These are phyloP conservation scores for Lavandula angustifolia DNA, from an alignment of 257 asterid species.

Conservation along the genomic window DNA sequence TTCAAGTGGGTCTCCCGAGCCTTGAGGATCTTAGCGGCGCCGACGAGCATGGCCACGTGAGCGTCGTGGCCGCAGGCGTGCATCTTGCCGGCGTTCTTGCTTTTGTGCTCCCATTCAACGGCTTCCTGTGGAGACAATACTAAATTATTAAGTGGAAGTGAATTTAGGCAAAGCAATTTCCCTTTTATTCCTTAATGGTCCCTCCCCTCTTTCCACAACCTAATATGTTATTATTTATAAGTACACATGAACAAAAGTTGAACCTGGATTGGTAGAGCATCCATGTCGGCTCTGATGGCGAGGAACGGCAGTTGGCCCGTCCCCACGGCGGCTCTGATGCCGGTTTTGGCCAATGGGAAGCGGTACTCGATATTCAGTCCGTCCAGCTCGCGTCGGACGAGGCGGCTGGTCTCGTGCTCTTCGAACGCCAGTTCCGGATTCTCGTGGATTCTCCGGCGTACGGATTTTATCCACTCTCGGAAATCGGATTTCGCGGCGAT, in stretches of 20 bases:
- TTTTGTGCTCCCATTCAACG: constrained; percentile 75
- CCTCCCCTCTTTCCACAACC: constrained; percentile 21
- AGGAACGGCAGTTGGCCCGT: constrained; percentile 66
- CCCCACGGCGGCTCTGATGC: constrained; percentile 62
- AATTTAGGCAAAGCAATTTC: background rate
- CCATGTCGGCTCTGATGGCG: constrained; percentile 77
- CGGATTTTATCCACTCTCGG: constrained; percentile 58
- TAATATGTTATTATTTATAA: too few relatives aligned
- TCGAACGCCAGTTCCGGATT: constrained; percentile 71
- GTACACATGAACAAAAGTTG: too few relatives aligned
- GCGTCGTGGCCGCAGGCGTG: constrained; percentile 87
- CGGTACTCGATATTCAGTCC: constrained; percentile 54
- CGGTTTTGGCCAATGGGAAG: constrained; percentile 65
- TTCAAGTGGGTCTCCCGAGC: constrained; percentile 51
- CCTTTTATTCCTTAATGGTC: constrained; percentile 30
- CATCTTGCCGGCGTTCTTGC: constrained; percentile 66
- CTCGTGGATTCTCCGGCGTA: constrained; percentile 50
- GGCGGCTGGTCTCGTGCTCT: constrained; percentile 68
- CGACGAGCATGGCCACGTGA: constrained; percentile 73
- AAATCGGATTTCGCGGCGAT: constrained; percentile 35
- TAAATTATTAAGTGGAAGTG: background rate
- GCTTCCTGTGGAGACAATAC: constrained; percentile 58
- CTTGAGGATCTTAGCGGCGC: constrained; percentile 67
- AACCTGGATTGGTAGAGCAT: constrained; percentile 64
- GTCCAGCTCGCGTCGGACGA: constrained; percentile 63